Evolutionary conservation across 495 filamentous ascomycete species (phyloP).

Genomic region (Aspergillus egyptiacus): DNA sequence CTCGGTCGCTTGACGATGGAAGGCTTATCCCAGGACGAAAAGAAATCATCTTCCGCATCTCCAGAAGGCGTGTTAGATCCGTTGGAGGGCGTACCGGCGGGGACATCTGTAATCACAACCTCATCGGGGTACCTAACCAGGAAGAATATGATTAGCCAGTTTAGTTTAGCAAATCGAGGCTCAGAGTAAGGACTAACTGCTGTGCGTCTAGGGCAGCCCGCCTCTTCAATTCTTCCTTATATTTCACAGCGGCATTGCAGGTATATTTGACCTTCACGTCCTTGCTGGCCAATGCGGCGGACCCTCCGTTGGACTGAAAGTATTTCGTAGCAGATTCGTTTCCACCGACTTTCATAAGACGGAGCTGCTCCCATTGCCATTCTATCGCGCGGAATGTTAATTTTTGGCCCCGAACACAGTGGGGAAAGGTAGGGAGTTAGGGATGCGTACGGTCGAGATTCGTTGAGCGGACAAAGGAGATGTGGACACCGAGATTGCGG

Average conservation of each 20-base stretch:
- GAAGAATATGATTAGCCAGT: neutral
- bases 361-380: constrained; percentile 99
- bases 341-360: constrained; percentile 96
- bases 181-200: constrained; percentile 52
- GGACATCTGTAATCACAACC: constrained; percentile 75
- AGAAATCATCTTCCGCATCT: constrained; percentile 89
- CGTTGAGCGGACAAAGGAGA: constrained; percentile 97
- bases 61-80: constrained; percentile 64
- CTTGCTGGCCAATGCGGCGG: constrained; percentile 88
- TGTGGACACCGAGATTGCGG: constrained; percentile 86
- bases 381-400: constrained; percentile 48
- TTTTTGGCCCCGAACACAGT: neutral
- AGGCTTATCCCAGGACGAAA: constrained; percentile 97
- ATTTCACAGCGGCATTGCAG: constrained; percentile 84
- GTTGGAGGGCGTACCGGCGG: constrained; percentile 51
- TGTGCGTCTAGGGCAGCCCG: constrained; percentile 72
- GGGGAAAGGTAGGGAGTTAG: neutral
- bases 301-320: constrained; percentile 92
- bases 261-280: constrained; percentile 94
- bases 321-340: constrained; percentile 98
- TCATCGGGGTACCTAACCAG: constrained; percentile 69
- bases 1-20: constrained; percentile 95
- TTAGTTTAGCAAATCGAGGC: neutral
- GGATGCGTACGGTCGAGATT: constrained; percentile 89
- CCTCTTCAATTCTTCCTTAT: constrained; percentile 89